Base-by-base conservation (phyloP, 495 filamentous ascomycete species). In the Trichoderma reesei region DNA sequence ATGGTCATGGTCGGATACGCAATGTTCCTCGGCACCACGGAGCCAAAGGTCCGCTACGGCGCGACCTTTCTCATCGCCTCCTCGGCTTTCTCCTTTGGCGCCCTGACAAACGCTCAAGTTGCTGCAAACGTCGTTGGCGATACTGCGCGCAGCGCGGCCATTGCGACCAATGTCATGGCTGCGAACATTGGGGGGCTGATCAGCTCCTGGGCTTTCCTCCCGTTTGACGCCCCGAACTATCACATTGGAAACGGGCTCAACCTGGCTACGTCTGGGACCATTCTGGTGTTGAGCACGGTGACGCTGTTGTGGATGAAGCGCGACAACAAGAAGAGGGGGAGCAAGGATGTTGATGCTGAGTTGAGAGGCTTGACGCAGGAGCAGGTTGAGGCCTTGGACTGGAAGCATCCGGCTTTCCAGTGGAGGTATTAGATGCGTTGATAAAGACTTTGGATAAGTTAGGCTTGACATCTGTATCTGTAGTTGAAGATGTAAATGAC, bases 241-340 rank as follows among this genome's bases (percentile, higher is more conserved):
- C 85, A 75, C 62, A 88, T 90, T 66, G 88, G 88, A 1, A 90
- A 91, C 72, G 87, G 87, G 0, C 70, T 91, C 41, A 90, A 90
- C 69, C 72, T 90, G n/a, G 88, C 86, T 0, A 83, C 85, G 0
- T 71, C 79, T 3, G 74, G 74, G n/a, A 72, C 74, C 26, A 82
- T 79, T 9, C 68, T 90, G 6, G 9, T 89, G 14, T 14, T 84
- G 4, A 68, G 75, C 10, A 76, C 78, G 2, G 48, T 62, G 0
- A 67, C 84, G 59, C 73, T 84, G 69, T 18, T 79, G 0, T 90
- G 83, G 80, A 90, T 90, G 83, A 72, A 70, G n/a, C 72, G 70
- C 71, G 82, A 88, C 67, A 90, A 91, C 67, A 79, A 74, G 70
- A 77, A 75, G 69, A 76, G 88, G 60, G 83, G 83, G 39, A 67